Percentiles rank a stretch among this genome's conserved stretches.
These are phyloP conservation scores for Botryosphaeria dothidea DNA, from an alignment of 2,329 filamentous ascomycete species.

Conservation along the genomic window DNA sequence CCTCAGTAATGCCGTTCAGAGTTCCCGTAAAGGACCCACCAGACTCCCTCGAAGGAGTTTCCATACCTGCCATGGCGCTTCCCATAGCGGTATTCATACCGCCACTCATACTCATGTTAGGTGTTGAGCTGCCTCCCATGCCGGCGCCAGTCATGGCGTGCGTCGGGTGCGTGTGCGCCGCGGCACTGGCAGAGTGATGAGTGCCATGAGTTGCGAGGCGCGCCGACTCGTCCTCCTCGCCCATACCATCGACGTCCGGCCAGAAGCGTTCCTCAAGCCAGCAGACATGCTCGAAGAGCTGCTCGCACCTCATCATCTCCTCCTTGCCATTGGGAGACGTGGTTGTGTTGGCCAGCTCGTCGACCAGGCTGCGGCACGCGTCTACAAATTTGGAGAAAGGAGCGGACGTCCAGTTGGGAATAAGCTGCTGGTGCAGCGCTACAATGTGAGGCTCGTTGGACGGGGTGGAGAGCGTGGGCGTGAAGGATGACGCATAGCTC, in stretches of 20 bases:
- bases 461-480: constrained; percentile 37
- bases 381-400: constrained; percentile 53
- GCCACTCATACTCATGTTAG: constrained; percentile 21
- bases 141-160: background rate
- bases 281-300: constrained; percentile 49
- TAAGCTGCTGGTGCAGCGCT: constrained; percentile 51
- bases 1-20: constrained; percentile 20
- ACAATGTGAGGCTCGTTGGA: constrained; percentile 46
- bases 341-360: constrained; percentile 51
- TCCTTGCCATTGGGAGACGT: constrained; percentile 49
- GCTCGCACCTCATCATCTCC: constrained; percentile 49
- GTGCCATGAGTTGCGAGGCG: background rate
- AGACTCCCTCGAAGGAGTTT: constrained; percentile 16
- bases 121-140: background rate
- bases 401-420: constrained; percentile 53
- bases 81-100: constrained; percentile 23
- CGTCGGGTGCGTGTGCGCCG: constrained; percentile 11
- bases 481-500: constrained; percentile 50
- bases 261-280: constrained; percentile 52
- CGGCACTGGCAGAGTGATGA: constrained; percentile 12
- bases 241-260: constrained; percentile 53
- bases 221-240: constrained; percentile 42
- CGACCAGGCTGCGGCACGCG: constrained; percentile 49
- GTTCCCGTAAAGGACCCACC: constrained; percentile 6
- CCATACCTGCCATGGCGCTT: constrained; percentile 17